Base-by-base conservation (phyloP, 2,329 filamentous ascomycete genomes). In the Aspergillus sp. region DNA sequence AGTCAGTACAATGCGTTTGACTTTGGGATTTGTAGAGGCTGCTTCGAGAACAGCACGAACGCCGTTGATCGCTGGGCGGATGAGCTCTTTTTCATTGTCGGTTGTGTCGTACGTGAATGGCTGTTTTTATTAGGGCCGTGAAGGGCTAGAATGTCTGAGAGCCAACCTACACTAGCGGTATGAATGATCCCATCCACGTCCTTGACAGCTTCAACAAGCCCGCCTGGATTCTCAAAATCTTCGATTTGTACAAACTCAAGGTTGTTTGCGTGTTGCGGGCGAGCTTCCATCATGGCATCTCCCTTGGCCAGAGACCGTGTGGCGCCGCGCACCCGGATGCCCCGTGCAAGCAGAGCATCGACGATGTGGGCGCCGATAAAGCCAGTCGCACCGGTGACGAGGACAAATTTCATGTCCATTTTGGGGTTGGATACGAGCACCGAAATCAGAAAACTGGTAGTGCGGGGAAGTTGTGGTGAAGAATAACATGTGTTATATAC, bases 121-220 rank as follows among this genome's bases (percentile, higher is more conserved):
- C 75, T 76, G 16, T 16, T 16, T 23, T 17, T n/a, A 7, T 36
- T 11, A 36, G 21, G 9, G 11, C 2, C 20, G 17, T 25, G n/a
- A 10, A 17, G 20, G 5, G 7, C 14, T n/a, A 45, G 2, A 25
- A 19, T 5, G 45, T 9, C 6, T 3, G 4, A 2, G n/a, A 19
- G 20, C 20, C n/a, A 16, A 63, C 71, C 41, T 59, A 75, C 73
- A 52, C 74, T 78, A 5, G 77, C 76, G 1, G 74, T 67, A 44
- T 79, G 76, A n/a, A 79, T 71, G 0, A 79, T 66, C 0, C 64
- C 74, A n/a, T 77, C 72, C 2, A 79, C 67, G 1, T 65, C 75
- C 13, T 76, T 62, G 21, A 77, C 68, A 0, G 69, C 71, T 2
- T 74, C 66, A 3, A 61, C 57, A 5, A 78, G 69, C 1, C 69